Evolutionary conservation across 2,329 filamentous ascomycete species (phyloP).

Genomic region (Cryphonectria carpinicola): DNA sequence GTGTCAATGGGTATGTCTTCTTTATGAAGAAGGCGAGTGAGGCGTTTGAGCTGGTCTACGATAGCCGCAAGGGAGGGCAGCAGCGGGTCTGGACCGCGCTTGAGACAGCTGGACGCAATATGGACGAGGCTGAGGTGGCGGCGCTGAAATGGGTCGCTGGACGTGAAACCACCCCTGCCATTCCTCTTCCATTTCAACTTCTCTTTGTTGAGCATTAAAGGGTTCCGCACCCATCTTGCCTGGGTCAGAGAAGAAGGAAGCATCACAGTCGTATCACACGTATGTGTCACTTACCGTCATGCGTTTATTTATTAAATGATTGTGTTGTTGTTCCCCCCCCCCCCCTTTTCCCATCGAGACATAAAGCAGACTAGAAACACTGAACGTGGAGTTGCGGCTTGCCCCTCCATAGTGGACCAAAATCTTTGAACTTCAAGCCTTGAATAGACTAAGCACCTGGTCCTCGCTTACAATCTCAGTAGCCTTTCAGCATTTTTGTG

Average conservation of each 20-base stretch:
- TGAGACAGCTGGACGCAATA: constrained; percentile 4
- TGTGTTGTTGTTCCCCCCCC: background rate
- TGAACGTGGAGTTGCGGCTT: background rate
- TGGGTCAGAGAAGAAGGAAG: background rate
- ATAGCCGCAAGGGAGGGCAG: constrained; percentile 9
- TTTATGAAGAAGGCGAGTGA: constrained; percentile 2
- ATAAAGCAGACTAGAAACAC: background rate
- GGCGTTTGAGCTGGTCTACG: constrained; percentile 9
- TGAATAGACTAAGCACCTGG: no score
- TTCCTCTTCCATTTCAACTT: background rate
- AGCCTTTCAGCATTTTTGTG: constrained; percentile 3
- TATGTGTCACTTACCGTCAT: background rate
- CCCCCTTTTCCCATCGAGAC: no score
- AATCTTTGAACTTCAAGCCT: background rate
- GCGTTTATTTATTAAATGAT: background rate
- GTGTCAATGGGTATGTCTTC: constrained; percentile 7
- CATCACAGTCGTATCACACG: no score
- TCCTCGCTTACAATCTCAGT: background rate
- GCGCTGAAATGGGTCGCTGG: background rate
- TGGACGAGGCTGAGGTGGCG: constrained; percentile 7
- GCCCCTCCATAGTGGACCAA: background rate
- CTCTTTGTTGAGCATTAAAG: background rate
- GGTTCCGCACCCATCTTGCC: no score
- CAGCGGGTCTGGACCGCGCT: constrained; percentile 13
- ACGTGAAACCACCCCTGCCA: background rate